Percentiles rank a stretch among this genome's conserved stretches.
Evolutionary conservation across 768 basidiomycete species (phyloP).

Genomic region (Tricholoma flavovirens): DNA sequence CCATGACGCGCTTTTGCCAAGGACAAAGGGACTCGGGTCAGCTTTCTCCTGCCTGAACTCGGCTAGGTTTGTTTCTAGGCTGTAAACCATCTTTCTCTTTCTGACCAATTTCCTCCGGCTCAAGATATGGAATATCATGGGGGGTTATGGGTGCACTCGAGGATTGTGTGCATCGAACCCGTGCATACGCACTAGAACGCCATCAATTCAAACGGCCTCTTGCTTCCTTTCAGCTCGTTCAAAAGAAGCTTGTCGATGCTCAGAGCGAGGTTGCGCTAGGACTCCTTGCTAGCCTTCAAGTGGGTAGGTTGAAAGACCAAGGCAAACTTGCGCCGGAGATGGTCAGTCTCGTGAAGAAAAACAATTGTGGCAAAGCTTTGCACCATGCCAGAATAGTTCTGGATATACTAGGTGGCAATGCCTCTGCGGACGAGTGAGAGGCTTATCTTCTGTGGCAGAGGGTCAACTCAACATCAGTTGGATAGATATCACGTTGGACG

Average conservation of each 20-base stretch:
- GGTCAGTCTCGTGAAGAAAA: conserved; percentile 92
- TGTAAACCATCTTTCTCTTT: neutral
- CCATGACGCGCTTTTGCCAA: conserved; percentile 70
- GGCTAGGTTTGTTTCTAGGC: conserved; percentile 47
- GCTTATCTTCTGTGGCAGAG: conserved; percentile 1
- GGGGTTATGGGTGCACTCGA: conserved; percentile 95
- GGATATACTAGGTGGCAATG: conserved; percentile 94
- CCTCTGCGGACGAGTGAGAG: conserved; percentile 83
- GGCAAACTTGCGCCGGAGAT: conserved; percentile 78
- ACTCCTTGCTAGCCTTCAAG: conserved; percentile 67
- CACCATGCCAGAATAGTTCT: conserved; percentile 74
- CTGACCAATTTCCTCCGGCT: neutral
- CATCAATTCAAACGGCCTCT: conserved; percentile 87
- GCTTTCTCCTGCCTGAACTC: conserved; percentile 93
- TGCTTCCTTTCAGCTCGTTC: conserved; percentile 94
- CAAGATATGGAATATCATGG: conserved; percentile 85
- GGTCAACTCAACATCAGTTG: neutral
- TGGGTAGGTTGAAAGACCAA: conserved; percentile 82
- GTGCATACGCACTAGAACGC: conserved; percentile 82
- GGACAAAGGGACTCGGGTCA: conserved; percentile 69
- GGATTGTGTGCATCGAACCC: conserved; percentile 75
- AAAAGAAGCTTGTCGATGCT: conserved; percentile 95
- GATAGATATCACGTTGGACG: conserved; percentile 86
- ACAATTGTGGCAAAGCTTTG: conserved; percentile 93
- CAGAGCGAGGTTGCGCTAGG: conserved; percentile 82